Evolutionary conservation across 257 asterid genomes (phyloP).

Genomic region (Penstemon newberryi): DNA sequence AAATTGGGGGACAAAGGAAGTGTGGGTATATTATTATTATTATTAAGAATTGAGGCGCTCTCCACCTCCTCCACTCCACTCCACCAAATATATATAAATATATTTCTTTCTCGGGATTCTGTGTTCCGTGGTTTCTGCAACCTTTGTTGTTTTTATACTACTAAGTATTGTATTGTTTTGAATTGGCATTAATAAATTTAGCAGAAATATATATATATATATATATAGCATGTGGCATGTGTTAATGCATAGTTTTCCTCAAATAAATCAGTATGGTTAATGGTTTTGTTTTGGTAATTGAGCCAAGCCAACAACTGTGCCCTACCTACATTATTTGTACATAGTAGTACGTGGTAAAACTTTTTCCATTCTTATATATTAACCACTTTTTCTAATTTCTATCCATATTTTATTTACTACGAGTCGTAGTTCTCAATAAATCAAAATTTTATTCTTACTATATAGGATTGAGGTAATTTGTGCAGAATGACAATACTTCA

Average conservation of each 20-base stretch:
- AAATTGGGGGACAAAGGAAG: not conserved
- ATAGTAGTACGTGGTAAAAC: no score
- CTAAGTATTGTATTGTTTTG: not conserved
- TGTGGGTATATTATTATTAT: not conserved
- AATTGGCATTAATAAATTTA: constrained; percentile 19
- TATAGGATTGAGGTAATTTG: no score
- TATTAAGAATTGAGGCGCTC: not conserved
- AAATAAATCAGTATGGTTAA: constrained; percentile 40
- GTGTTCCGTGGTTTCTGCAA: constrained; percentile 49
- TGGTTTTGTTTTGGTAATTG: constrained; percentile 58
- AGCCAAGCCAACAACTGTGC: constrained; percentile 29
- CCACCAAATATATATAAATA: no score
- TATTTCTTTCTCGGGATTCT: constrained; percentile 67
- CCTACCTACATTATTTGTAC: no score
- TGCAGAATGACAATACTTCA: no score
- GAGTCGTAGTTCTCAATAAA: no score
- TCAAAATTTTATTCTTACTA: no score
- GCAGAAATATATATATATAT: no score
- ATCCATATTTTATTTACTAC: no score
- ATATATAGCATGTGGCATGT: constrained; percentile 48
- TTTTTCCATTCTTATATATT: no score
- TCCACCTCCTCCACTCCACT: constrained; percentile 25
- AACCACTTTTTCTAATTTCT: no score
- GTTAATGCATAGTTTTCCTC: constrained; percentile 80
- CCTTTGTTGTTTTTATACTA: constrained; percentile 15